A percentile compares a stretch with the other conserved stretches of the same genome.
These are phyloP conservation scores for Candida maltosa DNA, from an alignment of 805 yeast species.

Conservation along the genomic window DNA sequence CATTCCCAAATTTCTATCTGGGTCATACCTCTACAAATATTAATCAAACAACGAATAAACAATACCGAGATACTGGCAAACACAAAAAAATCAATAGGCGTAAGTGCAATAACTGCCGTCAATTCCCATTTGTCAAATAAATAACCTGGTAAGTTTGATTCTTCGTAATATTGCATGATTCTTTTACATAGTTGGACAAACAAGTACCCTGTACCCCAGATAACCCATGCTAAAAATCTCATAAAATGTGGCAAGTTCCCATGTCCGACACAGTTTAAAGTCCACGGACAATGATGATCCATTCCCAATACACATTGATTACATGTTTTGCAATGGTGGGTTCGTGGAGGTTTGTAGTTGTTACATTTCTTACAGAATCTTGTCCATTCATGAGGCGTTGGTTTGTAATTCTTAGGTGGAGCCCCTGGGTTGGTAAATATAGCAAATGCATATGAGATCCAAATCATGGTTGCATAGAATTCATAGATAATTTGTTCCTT, in stretches of 20 bases:
- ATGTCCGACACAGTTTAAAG: conserved; percentile 84
- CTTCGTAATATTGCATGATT: conserved; percentile 41
- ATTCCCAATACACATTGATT: conserved; percentile 73
- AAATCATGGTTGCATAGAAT: conserved; percentile 49
- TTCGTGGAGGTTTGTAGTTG: conserved; percentile 71
- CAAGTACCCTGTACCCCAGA: conserved; percentile 47
- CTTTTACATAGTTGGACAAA: conserved; percentile 39
- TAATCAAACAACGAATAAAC: conserved; percentile 56
- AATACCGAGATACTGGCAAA: conserved; percentile 57
- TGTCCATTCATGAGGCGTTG: conserved; percentile 50
- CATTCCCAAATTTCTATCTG: conserved; percentile 92
- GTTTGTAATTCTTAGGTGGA: conserved; percentile 50
- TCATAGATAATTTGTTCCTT: conserved; percentile 47
- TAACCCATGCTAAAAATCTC: conserved; percentile 70
- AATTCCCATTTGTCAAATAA: conserved; percentile 52
- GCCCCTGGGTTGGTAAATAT: conserved; percentile 65
- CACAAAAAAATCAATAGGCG: conserved; percentile 59
- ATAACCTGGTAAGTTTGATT: conserved; percentile 54
- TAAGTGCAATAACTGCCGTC: conserved; percentile 49
- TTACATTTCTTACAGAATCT: conserved; percentile 75
- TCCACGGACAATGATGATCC: conserved; percentile 97
- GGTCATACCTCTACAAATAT: conserved; percentile 65
- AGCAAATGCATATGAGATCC: conserved; percentile 76
- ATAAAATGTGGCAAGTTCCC: conserved; percentile 74
- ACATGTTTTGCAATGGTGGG: conserved; percentile 84